A percentile compares a stretch with the other conserved stretches of the same genome.
These are phyloP conservation scores for Parathielavia hyrcaniae DNA, from an alignment of 495 filamentous ascomycete genomes.

Conservation along the genomic window DNA sequence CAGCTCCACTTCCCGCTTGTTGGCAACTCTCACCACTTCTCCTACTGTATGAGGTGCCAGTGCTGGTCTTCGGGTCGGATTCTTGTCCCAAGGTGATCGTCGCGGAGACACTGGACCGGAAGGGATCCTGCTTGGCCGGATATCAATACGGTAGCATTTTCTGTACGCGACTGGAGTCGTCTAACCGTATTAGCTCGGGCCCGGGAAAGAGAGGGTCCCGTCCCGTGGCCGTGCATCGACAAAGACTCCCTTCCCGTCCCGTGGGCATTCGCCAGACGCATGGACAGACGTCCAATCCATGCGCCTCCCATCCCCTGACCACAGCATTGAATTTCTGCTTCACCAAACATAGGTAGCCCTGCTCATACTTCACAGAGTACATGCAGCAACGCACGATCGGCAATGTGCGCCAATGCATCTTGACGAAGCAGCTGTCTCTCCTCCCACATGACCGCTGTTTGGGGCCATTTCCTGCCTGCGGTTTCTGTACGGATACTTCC, in stretches of 20 bases:
- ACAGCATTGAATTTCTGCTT: constrained; percentile 1
- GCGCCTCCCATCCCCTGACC: constrained; percentile 26
- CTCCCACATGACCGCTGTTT: too few species aligned
- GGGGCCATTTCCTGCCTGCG: not conserved
- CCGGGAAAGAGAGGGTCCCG: not conserved
- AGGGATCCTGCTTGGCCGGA: too few species aligned
- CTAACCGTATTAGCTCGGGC: too few species aligned
- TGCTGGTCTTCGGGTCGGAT: too few species aligned
- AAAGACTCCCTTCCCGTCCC: not conserved
- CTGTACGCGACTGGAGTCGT: too few species aligned
- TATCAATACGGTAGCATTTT: too few species aligned
- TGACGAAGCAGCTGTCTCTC: not conserved
- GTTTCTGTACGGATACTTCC: not conserved
- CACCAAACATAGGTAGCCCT: not conserved
- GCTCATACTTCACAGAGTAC: constrained; percentile 6
- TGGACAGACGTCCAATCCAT: constrained; percentile 13
- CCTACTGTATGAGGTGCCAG: too few species aligned
- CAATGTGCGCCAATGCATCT: constrained; percentile 14
- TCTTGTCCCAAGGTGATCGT: too few species aligned
- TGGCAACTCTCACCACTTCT: too few species aligned
- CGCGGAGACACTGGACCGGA: too few species aligned
- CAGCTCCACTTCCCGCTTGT: too few species aligned
- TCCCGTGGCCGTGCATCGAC: constrained; percentile 9
- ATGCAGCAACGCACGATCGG: constrained; percentile 11
- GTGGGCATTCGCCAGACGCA: constrained; percentile 13